Conservation (phyloP, 306 rosid genomes). For the Gillenia trifoliata region DNA sequence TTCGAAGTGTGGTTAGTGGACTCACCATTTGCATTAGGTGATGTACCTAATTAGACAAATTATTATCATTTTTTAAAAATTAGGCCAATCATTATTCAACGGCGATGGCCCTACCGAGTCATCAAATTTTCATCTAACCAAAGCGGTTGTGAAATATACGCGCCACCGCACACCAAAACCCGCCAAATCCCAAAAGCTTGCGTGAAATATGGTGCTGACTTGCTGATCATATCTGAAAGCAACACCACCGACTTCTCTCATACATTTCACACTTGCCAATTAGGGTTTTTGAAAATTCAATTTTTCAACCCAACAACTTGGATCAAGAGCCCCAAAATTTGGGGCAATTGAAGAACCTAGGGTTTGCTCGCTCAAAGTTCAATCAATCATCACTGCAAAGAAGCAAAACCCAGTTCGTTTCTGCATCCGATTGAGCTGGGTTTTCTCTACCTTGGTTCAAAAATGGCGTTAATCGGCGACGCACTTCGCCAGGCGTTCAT, state of each 20-base stretch:
- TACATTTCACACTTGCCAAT: not conserved
- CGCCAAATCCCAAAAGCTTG: conserved; percentile 7
- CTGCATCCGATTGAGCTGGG: not conserved
- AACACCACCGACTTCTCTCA: not conserved
- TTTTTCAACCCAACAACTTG: too few species aligned
- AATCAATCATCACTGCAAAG: not conserved
- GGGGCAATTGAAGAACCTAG: not conserved
- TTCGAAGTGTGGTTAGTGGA: too few species aligned
- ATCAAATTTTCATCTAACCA: not conserved
- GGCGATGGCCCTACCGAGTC: not conserved
- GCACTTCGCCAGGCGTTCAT: conserved; percentile 97
- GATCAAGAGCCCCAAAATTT: not conserved
- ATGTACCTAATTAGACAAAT: not conserved
- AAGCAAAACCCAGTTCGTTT: not conserved
- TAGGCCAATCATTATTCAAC: not conserved
- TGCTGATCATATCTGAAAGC: not conserved
- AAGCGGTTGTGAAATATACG: not conserved
- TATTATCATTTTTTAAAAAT: not conserved
- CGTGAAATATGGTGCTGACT: not conserved
- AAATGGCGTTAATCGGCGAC: conserved; percentile 80
- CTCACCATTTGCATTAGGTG: too few species aligned
- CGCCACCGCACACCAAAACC: conserved; percentile 15
- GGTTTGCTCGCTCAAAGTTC: not conserved
- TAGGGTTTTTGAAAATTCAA: not conserved
- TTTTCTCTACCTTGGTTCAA: not conserved